phyloP scores from a whole-genome alignment of 805 yeast genomes.

The Tetrapisispora phaffii region DNA sequence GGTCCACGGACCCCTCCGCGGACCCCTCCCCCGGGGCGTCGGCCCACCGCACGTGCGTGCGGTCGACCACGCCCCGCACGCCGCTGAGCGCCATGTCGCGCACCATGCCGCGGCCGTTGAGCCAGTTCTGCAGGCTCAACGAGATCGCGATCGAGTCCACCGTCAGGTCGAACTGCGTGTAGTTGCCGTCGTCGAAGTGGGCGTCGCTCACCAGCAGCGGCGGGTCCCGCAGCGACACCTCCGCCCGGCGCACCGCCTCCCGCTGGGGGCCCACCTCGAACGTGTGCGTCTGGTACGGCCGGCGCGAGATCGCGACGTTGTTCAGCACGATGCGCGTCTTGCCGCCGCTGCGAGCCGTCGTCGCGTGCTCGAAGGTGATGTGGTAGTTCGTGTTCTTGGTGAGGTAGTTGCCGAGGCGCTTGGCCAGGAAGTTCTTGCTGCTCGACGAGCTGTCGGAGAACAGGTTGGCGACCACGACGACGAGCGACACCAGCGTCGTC shows the following conservation, averaged over 20 bases:
- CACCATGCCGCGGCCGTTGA: slow-evolving; percentile 80
- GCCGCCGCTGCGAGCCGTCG: slow-evolving; percentile 82
- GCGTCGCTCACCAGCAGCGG: slow-evolving; percentile 29
- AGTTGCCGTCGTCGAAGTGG: slow-evolving; percentile 76
- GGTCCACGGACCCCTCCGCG: too few relatives aligned
- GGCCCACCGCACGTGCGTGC: slow-evolving; percentile 80
- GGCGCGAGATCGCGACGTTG: slow-evolving; percentile 73
- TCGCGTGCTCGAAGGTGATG: slow-evolving; percentile 86
- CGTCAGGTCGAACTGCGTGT: slow-evolving; percentile 88
- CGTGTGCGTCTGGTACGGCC: slow-evolving; percentile 48
- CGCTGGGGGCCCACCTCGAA: slow-evolving; percentile 67
- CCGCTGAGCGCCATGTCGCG: slow-evolving; percentile 76
- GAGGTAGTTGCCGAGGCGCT: slow-evolving; percentile 67
- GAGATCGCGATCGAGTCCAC: slow-evolving; percentile 78
- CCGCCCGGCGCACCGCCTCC: slow-evolving; percentile 54
- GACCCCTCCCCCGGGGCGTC: too few relatives aligned
- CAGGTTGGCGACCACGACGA: slow-evolving; percentile 44
- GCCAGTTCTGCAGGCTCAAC: slow-evolving; percentile 74
- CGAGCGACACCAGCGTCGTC: slow-evolving; percentile 72
- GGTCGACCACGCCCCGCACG: slow-evolving; percentile 82
- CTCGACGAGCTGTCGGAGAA: slow-evolving; percentile 47
- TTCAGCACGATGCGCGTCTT: slow-evolving; percentile 55
- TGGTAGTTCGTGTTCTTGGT: slow-evolving; percentile 74
- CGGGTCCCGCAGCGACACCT: slow-evolving; percentile 25
- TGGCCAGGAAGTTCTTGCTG: slow-evolving; percentile 66